phyloP scores from a whole-genome alignment of 148 eudicot genomes.

The Silene conica region DNA sequence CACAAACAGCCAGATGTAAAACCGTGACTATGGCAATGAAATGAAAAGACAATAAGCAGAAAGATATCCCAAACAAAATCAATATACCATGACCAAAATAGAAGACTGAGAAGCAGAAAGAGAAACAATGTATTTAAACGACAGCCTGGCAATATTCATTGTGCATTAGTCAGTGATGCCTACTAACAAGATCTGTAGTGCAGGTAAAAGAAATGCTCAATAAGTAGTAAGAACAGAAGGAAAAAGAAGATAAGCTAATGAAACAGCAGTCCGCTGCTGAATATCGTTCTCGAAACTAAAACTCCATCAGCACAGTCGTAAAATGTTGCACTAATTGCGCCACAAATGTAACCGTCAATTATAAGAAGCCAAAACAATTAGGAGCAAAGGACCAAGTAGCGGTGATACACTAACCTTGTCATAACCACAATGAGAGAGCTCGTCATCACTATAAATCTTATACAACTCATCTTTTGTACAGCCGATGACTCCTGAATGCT shows the following conservation, averaged over 20 bases:
- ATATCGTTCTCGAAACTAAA: background rate
- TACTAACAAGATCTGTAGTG: background rate
- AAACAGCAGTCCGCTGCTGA: background rate
- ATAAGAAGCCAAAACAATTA: background rate
- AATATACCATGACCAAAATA: background rate
- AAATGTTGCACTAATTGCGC: background rate
- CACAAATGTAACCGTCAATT: background rate
- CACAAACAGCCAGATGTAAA: background rate
- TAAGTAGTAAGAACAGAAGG: background rate
- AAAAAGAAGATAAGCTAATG: background rate
- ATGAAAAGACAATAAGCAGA: background rate
- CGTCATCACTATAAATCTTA: constrained; percentile 26
- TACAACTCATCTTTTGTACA: constrained; percentile 49
- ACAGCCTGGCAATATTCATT: background rate
- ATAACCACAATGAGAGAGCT: constrained; percentile 55
- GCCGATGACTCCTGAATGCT: constrained; percentile 85
- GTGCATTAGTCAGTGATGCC: background rate
- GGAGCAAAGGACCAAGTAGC: background rate
- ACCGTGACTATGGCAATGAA: background rate
- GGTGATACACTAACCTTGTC: constrained; percentile 55
- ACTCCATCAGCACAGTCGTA: background rate
- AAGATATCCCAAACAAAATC: background rate
- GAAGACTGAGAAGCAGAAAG: background rate
- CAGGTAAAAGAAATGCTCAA: background rate
- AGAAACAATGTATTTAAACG: background rate